Evolutionary conservation across 495 filamentous ascomycete species (phyloP), one percentile per base, ranked within the genome.

Genomic region (Daldinia decipiens): DNA sequence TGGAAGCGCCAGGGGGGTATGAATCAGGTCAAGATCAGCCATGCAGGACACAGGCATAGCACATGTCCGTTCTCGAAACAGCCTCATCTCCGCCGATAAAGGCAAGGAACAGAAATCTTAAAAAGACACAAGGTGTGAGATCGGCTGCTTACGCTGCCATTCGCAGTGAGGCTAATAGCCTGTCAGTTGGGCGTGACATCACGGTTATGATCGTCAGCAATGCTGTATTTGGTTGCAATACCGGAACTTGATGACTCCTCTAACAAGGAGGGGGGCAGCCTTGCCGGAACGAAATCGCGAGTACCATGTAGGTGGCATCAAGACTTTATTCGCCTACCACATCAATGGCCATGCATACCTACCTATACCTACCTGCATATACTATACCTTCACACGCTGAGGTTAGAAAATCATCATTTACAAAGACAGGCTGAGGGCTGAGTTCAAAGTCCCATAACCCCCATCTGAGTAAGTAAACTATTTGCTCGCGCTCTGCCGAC

Each of bases 111-210:
- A 39, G 55, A 57, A 62, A 50, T 68, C 52, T 65, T 65, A 65
- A 62, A 67, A 39, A 58, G 57, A 69, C 57, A 12, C 24, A 58
- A 69, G 51, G 45, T 58, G 39, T 66, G 60, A 45, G 70, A 73
- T 68, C 65, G 65, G 54, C 70, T 73, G 70, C 65, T 69, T 68
- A 73, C 53, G 52, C 57, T 73, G 12, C 70, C 65, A 58, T 66
- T 69, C 69, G 24, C 58, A 73, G 65, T 58, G 52, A 66, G 61
- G 61, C 52, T 55, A n/a, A 32, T n/a, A 26, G 40, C 43, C 52
- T 61, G 64, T 54, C 70, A 69, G 65, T 73, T 73, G 65, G 65
- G 8, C 34, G 29, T 52, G 62, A 65, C 65, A 59, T 59, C 65
- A 69, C 56, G 58, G 58, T 59, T 45, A 24, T 58, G 40, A 66